A percentile compares a stretch with the other conserved stretches of the same genome.
Evolutionary conservation across 2,329 filamentous ascomycete species (phyloP).

Genomic region (Xylariaceae sp.): DNA sequence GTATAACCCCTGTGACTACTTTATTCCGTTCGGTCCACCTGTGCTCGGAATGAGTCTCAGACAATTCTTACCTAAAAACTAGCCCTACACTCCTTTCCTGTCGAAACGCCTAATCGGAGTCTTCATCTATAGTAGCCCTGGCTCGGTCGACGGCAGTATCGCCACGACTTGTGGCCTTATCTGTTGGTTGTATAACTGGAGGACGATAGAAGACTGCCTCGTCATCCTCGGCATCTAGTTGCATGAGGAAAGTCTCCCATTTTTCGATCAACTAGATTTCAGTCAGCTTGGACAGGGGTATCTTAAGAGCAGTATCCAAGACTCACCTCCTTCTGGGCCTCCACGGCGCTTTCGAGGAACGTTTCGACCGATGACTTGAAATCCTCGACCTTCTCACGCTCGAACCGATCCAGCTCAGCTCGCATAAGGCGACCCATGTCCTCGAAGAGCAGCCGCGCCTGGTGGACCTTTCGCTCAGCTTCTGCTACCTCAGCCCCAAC

Average conservation of each 20-base stretch:
- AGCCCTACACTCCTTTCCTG: too few species aligned
- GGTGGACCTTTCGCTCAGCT: slow-evolving; percentile 87
- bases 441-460: slow-evolving; percentile 84
- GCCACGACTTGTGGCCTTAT: slow-evolving; percentile 42
- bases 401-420: slow-evolving; percentile 85
- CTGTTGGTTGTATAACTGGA: slow-evolving; percentile 48
- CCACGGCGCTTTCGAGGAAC: slow-evolving; percentile 91
- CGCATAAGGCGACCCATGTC: slow-evolving; percentile 96
- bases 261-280: slow-evolving; percentile 62
- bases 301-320: slow-evolving; percentile 2
- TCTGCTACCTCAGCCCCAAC: slow-evolving; percentile 91
- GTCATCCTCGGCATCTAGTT: slow-evolving; percentile 90
- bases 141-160: slow-evolving; percentile 57
- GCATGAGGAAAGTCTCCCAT: slow-evolving; percentile 97
- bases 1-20: too few species aligned
- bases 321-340: slow-evolving; percentile 94
- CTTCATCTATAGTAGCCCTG: slow-evolving; percentile 53
- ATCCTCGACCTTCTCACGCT: slow-evolving; percentile 96
- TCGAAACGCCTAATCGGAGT: slow-evolving; percentile 46
- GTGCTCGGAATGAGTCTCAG: too few species aligned
- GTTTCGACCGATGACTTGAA: slow-evolving; percentile 98
- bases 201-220: slow-evolving; percentile 62
- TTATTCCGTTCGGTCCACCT: too few species aligned
- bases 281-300: slow-evolving; percentile 9
- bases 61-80: too few species aligned